Percentiles rank a stretch among this genome's conserved stretches.
Evolutionary conservation across 139 green algal genomes (phyloP).

Genomic region (Picochlorum sp.): DNA sequence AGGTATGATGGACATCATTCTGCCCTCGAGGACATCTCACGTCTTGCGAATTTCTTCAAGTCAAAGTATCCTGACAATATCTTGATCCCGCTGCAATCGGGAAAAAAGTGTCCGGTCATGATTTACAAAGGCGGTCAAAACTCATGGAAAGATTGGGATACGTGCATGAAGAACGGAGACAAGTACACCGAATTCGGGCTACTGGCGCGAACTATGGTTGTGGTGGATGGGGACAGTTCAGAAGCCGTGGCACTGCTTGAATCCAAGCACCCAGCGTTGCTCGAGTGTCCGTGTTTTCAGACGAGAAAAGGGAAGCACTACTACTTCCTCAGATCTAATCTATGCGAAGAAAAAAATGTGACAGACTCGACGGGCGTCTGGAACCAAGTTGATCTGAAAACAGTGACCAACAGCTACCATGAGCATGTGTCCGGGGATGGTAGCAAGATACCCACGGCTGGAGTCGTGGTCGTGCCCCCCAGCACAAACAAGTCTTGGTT

Average conservation of each 20-base stretch:
- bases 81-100: constrained; percentile 2
- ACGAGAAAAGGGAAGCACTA: constrained; percentile 3
- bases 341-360: constrained; percentile 6
- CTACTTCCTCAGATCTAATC: constrained; percentile 2
- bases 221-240: constrained; percentile 2
- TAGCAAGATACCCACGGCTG: background rate
- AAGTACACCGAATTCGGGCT: background rate
- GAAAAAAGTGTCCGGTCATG: background rate
- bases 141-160: background rate
- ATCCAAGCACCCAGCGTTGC: constrained; percentile 1
- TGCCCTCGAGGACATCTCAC: background rate
- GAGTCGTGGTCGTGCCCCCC: background rate
- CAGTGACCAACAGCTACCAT: constrained; percentile 3
- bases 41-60: background rate
- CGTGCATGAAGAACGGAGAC: background rate
- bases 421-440: background rate
- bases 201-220: background rate
- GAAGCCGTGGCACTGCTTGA: background rate
- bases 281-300: constrained; percentile 1
- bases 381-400: constrained; percentile 3
- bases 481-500: constrained; percentile 1
- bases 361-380: background rate
- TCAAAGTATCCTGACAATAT: constrained; percentile 4
- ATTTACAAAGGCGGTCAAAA: background rate
- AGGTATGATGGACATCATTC: constrained; percentile 2